These are phyloP conservation scores for Asparagopsis taxiformis DNA, from an alignment of 31 red algal genomes.

Conservation along the genomic window DNA sequence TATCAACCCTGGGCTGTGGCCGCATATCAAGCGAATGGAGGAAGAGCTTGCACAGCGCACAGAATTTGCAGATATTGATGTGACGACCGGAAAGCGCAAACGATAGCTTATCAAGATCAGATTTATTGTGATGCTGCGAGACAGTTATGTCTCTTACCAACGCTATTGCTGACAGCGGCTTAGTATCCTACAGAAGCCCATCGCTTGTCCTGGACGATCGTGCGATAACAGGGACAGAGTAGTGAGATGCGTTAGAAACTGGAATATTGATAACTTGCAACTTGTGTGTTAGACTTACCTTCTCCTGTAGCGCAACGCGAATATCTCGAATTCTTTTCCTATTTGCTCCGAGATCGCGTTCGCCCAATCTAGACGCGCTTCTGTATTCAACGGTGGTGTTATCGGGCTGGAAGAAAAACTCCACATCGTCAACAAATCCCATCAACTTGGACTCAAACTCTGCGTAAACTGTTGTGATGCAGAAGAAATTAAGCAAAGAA, in stretches of 20 bases:
- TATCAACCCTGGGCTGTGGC: slow-evolving; percentile 65
- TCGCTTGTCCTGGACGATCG: slow-evolving; percentile 26
- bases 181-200: slow-evolving; percentile 60
- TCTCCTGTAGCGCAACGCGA: slow-evolving; percentile 68
- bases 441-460: slow-evolving; percentile 62
- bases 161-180: neutral
- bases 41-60: slow-evolving; percentile 5
- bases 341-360: slow-evolving; percentile 70
- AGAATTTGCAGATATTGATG: too few relatives aligned
- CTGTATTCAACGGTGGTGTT: slow-evolving; percentile 74
- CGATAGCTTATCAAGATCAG: too few relatives aligned
- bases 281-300: slow-evolving; percentile 33
- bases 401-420: slow-evolving; percentile 81
- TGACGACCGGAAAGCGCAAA: too few relatives aligned
- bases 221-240: too few relatives aligned
- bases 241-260: neutral
- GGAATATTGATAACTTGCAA: too few relatives aligned
- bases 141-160: too few relatives aligned
- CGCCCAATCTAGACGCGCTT: slow-evolving; percentile 58
- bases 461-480: slow-evolving; percentile 35
- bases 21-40: slow-evolving; percentile 24
- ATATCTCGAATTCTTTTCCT: slow-evolving; percentile 71
- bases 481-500: neutral
- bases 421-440: slow-evolving; percentile 88
- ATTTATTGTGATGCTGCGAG: too few relatives aligned